Base-by-base conservation (phyloP, 306 rosid genomes). In the Corylus avellana region DNA sequence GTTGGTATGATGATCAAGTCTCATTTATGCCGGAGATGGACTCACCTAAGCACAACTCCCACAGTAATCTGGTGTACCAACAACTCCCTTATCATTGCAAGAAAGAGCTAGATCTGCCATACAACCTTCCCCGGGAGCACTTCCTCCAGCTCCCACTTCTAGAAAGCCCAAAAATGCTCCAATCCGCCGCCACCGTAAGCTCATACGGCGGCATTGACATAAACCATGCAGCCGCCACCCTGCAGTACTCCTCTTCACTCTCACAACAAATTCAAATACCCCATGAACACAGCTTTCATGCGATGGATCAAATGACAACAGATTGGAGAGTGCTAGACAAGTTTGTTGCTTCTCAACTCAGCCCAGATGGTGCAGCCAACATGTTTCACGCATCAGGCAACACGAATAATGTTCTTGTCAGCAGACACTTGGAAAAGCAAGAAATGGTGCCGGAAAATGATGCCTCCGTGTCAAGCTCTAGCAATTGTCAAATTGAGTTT, bases 291-390 rank as follows among this genome's bases (percentile, higher is more conserved):
- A 84, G 86, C 55, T 77, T 86, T 48, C 80, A 79, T 32, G 57
- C 64, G 55, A 66, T 70, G 70, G 90, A 88, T 68, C 91, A 87
- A 70, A 83, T 91, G 8, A 92, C 96, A 4, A 92, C 96, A 4
- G 97, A 94, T 89, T 94, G 98, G 98, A 76, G 98, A 48, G 93
- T 91, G 73, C 89, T 94, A 42, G 97, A 94, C 85, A 94, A 94
- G 79, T 94, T 90, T 84, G 98, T 94, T 48, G 98, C 98, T 70
- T 94, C 97, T 42, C 98, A 94, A 74, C 96, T 94, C 47, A 92
- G 98, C 80, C 97, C 91, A 11, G 90, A 89, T 67, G 86, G 89
- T 58, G 70, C 74, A 5, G 16, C 16, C 49, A 84, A 35, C 62
- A 74, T 86, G 49, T 80, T 84, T 80, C 85, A 71, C 14, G 55